Percentiles rank a stretch among this genome's conserved stretches.
phyloP scores from a whole-genome alignment of 2,329 filamentous ascomycete genomes.

The Hypoxylon sp. region DNA sequence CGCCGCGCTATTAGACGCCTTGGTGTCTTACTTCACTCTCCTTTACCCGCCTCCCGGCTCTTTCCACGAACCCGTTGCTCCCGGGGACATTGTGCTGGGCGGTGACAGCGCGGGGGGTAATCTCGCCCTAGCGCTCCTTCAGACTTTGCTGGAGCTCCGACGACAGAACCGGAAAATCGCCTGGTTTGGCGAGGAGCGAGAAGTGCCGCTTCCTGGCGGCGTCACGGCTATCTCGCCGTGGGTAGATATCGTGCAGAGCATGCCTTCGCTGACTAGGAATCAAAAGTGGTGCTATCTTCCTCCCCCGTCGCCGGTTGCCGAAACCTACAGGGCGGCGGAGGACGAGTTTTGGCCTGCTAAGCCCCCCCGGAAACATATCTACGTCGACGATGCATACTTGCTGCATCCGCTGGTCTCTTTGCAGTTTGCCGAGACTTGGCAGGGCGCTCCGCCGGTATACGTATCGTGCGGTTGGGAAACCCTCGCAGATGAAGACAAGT shows the following conservation, averaged over 20 bases:
- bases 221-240: constrained; percentile 76
- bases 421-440: constrained; percentile 72
- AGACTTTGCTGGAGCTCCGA: constrained; percentile 76
- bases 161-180: constrained; percentile 63
- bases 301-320: constrained; percentile 57
- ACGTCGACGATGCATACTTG: constrained; percentile 68
- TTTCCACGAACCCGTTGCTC: constrained; percentile 74
- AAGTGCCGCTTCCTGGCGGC: constrained; percentile 77
- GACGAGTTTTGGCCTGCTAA: constrained; percentile 72
- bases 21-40: constrained; percentile 80
- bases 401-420: constrained; percentile 79
- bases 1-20: constrained; percentile 78
- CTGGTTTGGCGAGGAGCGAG: constrained; percentile 73
- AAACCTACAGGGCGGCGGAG: constrained; percentile 54
- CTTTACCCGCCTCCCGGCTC: constrained; percentile 79
- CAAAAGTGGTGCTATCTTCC: constrained; percentile 75
- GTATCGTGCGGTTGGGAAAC: constrained; percentile 80
- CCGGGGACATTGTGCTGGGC: constrained; percentile 77
- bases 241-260: constrained; percentile 78
- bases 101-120: constrained; percentile 85
- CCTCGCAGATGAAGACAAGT: constrained; percentile 76
- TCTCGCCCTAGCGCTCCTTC: constrained; percentile 75
- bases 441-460: constrained; percentile 75
- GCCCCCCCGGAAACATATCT: constrained; percentile 69
- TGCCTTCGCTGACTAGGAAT: constrained; percentile 68